These are phyloP conservation scores for Brassica incana DNA, from an alignment of 345 rosid genomes.

Conservation along the genomic window DNA sequence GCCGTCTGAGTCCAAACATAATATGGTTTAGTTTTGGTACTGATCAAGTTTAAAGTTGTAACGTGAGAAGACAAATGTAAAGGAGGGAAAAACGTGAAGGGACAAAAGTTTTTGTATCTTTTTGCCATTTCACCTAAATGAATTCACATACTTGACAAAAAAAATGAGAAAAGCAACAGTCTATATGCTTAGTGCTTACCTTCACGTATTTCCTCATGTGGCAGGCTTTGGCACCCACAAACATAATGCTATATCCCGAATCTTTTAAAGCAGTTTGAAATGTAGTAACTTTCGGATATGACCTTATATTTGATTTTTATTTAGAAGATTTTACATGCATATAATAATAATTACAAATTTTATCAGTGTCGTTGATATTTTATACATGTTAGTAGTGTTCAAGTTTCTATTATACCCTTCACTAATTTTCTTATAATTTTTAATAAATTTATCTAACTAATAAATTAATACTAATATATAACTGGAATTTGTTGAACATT, in stretches of 20 bases:
- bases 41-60: background rate
- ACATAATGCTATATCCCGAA: slow-evolving; percentile 2
- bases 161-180: background rate
- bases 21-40: background rate
- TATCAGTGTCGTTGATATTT: background rate
- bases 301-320: background rate
- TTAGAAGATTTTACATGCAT: background rate
- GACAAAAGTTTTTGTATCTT: background rate
- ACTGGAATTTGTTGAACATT: background rate
- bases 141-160: background rate
- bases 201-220: slow-evolving; percentile 19
- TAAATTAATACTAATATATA: background rate
- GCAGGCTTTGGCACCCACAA: slow-evolving; percentile 4
- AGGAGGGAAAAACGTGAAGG: background rate
- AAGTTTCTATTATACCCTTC: background rate
- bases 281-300: background rate
- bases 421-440: background rate
- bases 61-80: background rate
- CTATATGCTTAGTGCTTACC: background rate
- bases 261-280: slow-evolving; percentile 9
- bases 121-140: background rate
- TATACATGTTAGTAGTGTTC: background rate
- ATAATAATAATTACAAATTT: background rate
- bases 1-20: background rate
- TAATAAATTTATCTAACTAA: background rate